phyloP scores from a whole-genome alignment of 768 basidiomycete species.

The Cystobasidium tubakii region DNA sequence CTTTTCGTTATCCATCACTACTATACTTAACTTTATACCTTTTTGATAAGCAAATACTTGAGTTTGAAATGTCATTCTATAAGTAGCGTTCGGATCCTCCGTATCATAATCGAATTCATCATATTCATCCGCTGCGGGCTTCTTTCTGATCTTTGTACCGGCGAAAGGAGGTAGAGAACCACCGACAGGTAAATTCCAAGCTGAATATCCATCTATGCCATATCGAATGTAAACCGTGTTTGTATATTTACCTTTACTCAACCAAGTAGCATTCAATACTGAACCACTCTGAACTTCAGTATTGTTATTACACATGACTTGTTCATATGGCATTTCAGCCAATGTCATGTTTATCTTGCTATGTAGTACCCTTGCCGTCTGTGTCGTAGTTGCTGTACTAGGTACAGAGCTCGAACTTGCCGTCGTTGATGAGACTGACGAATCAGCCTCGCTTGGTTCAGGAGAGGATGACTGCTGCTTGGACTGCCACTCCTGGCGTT shows the following conservation, averaged over 20 bases:
- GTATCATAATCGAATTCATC: not conserved
- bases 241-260: slow-evolving; percentile 23
- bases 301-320: slow-evolving; percentile 14
- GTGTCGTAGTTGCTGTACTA: not conserved
- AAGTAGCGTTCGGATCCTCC: not conserved
- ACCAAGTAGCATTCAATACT: slow-evolving; percentile 25
- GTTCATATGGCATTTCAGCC: slow-evolving; percentile 15
- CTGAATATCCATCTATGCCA: slow-evolving; percentile 1
- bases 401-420: not conserved
- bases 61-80: slow-evolving; percentile 16
- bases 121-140: no score
- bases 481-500: not conserved
- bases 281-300: slow-evolving; percentile 21
- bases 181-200: slow-evolving; percentile 12
- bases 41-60: slow-evolving; percentile 12
- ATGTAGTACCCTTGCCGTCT: not conserved
- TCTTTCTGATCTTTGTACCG: not conserved
- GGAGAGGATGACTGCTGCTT: not conserved
- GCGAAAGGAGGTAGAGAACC: not conserved
- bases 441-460: not conserved
- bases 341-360: slow-evolving; percentile 29
- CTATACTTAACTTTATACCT: not conserved
- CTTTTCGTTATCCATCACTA: not conserved
- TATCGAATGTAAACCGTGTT: slow-evolving; percentile 5
- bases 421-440: not conserved